These are phyloP conservation scores for Acanthamoeba sp. DNA, from an alignment of 208 protist genomes.

Conservation along the genomic window DNA sequence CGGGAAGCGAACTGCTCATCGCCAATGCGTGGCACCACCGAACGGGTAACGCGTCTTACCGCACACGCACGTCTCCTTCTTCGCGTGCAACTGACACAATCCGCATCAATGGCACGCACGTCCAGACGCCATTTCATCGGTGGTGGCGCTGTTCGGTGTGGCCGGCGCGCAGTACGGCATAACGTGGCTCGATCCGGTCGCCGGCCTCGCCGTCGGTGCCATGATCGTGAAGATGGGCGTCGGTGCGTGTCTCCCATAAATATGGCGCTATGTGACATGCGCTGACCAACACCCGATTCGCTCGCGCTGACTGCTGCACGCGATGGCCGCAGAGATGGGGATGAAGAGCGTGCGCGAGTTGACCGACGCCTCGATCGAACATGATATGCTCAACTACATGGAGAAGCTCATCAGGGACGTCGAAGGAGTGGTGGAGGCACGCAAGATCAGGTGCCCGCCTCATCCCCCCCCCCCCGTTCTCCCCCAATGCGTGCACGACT, in stretches of 20 bases:
- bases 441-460: background rate
- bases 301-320: too few species aligned
- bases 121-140: slow-evolving; percentile 51
- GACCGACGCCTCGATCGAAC: background rate
- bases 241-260: background rate
- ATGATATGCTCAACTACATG: slow-evolving; percentile 40
- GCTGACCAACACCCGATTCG: too few species aligned
- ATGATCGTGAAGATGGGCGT: slow-evolving; percentile 65
- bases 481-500: too few species aligned
- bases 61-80: background rate
- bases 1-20: slow-evolving; percentile 15
- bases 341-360: slow-evolving; percentile 21
- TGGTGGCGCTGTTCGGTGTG: slow-evolving; percentile 49
- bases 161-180: background rate
- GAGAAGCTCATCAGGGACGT: slow-evolving; percentile 2
- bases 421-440: background rate
- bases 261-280: too few species aligned
- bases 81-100: too few species aligned
- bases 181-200: slow-evolving; percentile 34
- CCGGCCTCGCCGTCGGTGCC: slow-evolving; percentile 32
- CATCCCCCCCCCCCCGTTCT: background rate
- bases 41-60: background rate
- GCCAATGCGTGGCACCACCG: slow-evolving; percentile 74
- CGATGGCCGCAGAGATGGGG: background rate
- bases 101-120: background rate